Evolutionary conservation across 345 rosid genomes (phyloP), one percentile per base, ranked within the genome.

Genomic region (Rhodamnia rubescens): DNA sequence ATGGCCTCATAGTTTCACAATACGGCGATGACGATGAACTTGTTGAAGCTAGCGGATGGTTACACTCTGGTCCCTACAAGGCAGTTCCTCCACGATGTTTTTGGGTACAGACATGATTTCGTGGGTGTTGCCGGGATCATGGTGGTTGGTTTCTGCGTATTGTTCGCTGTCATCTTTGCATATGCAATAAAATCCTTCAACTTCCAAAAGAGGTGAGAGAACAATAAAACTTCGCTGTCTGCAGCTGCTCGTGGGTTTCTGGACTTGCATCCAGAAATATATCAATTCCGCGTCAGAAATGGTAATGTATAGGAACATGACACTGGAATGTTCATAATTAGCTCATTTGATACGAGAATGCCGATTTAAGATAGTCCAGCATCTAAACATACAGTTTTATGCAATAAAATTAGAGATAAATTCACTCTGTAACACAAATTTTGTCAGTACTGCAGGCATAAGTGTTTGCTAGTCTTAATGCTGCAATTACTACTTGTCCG

Each of bases 1-100:
- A 97, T 82, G 99, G 99, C 74, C 95, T 97, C 47, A 61, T 94
- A 86, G 91, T 93, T 22, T 97, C 99, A 20, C 99, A 97, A 74
- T 96, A 94, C 32, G 98, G 96, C 5, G 94, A 93, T 54, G 95
- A 93, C 82, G 86, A 88, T 6, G 80, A 47, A 83, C 84, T 53
- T 27, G n/a, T 93, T 97, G 89, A 93, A 85, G 89, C 87, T 94
- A 82, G 90, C 95, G 0, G 98, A 93, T 47, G 97, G 96, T 84
- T 85, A 86, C 74, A 87, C 84, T 83, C 49, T 56, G 24, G 86
- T 92, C 81, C 92, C 98, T n/a, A 85, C 93, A 61, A 92, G 89
- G 86, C 89, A 88, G 84, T 87, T 96, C 0, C 94, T 97, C 49
- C 51, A 82, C 58, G 86, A 90, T 40, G 94, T 89, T 59, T 90